Conservation (phyloP, 2,329 filamentous ascomycete species). For the Amylocarpus encephaloides region DNA sequence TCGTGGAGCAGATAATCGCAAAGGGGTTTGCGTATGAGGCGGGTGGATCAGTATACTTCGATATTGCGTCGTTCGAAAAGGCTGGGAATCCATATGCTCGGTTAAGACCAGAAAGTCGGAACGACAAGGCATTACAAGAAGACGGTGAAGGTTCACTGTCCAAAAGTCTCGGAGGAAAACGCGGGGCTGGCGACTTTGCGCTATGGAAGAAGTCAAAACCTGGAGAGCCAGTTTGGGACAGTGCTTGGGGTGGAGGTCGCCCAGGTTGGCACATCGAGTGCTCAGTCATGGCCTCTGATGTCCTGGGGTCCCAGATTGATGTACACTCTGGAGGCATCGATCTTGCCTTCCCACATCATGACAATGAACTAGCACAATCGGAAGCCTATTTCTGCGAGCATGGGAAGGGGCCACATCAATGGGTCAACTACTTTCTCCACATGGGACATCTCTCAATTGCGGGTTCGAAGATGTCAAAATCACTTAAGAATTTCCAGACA, state of each 20-base stretch:
- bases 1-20: constrained; percentile 62
- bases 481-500: constrained; percentile 90
- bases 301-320: constrained; percentile 80
- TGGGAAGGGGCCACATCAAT: constrained; percentile 53
- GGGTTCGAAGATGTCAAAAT: constrained; percentile 94
- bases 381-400: constrained; percentile 64
- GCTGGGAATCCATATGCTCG: constrained; percentile 80
- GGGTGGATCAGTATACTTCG: constrained; percentile 90
- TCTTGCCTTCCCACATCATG: constrained; percentile 84
- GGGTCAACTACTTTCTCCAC: constrained; percentile 95
- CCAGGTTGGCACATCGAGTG: constrained; percentile 98
- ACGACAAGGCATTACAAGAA: constrained; percentile 74
- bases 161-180: constrained; percentile 59
- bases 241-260: constrained; percentile 78
- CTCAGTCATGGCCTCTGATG: constrained; percentile 87
- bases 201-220: constrained; percentile 91
- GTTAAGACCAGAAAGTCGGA: constrained; percentile 76
- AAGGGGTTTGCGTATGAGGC: constrained; percentile 80
- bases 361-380: constrained; percentile 85
- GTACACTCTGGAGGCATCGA: constrained; percentile 92
- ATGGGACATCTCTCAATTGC: constrained; percentile 89
- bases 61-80: constrained; percentile 79
- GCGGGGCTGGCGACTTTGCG: constrained; percentile 76
- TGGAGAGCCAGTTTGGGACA: constrained; percentile 86
- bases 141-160: constrained; percentile 84